A percentile compares a stretch with the other conserved stretches of the same genome.
These are phyloP conservation scores for Metschnikowia noctiluminum DNA, from an alignment of 805 yeast species.

Conservation along the genomic window DNA sequence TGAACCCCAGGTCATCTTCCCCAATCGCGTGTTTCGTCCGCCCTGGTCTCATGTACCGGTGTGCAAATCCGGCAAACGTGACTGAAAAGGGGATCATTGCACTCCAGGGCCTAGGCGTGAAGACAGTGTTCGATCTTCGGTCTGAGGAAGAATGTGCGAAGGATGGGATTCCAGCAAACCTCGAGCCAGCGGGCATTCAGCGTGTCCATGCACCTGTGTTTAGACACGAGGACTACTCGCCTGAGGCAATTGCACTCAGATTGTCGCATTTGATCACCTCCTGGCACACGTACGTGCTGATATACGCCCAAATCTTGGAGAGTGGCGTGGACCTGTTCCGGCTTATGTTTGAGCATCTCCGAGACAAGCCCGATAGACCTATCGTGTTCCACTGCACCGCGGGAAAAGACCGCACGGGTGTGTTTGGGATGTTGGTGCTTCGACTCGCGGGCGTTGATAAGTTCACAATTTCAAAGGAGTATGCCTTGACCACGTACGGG, in stretches of 20 bases:
- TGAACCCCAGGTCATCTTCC: neutral
- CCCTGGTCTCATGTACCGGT: constrained; percentile 55
- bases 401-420: constrained; percentile 85
- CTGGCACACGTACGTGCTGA: constrained; percentile 57
- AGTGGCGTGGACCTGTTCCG: constrained; percentile 48
- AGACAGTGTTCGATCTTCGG: constrained; percentile 64
- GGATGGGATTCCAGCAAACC: constrained; percentile 39
- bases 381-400: constrained; percentile 77
- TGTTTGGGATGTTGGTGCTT: constrained; percentile 64
- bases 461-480: constrained; percentile 66
- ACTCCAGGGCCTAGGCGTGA: constrained; percentile 45
- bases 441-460: constrained; percentile 62
- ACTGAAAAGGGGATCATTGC: constrained; percentile 47
- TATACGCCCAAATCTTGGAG: constrained; percentile 56
- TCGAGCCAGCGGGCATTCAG: constrained; percentile 41
- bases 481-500: constrained; percentile 70
- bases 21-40: constrained; percentile 39
- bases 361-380: constrained; percentile 45
- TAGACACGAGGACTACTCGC: constrained; percentile 52
- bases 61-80: constrained; percentile 56
- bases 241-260: constrained; percentile 57
- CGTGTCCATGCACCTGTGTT: constrained; percentile 60
- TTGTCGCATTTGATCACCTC: constrained; percentile 54
- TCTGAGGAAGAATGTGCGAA: constrained; percentile 52
- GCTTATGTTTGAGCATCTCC: constrained; percentile 50